Evolutionary conservation across 2,329 filamentous ascomycete species (phyloP).

Genomic region (Monosporascus cannonballus): DNA sequence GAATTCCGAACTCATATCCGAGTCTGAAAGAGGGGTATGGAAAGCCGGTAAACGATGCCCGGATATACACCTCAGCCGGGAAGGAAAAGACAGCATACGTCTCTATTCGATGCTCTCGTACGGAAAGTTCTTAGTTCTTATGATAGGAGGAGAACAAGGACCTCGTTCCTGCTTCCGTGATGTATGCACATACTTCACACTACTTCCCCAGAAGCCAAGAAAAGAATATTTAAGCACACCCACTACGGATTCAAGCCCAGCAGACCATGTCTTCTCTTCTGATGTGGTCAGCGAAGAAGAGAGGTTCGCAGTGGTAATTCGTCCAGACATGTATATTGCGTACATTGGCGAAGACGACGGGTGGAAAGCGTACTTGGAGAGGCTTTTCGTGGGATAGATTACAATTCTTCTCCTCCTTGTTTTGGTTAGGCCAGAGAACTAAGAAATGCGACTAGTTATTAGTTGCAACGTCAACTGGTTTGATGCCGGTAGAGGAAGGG

Average conservation of each 20-base stretch:
- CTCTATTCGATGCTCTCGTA: constrained; percentile 28
- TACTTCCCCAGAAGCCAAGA: constrained; percentile 1
- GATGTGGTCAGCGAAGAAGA: constrained; percentile 23
- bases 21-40: constrained; percentile 29
- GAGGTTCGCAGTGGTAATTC: constrained; percentile 27
- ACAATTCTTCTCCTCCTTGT: not conserved
- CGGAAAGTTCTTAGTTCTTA: constrained; percentile 26
- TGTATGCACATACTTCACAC: constrained; percentile 7
- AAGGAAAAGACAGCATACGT: constrained; percentile 12
- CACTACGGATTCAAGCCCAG: constrained; percentile 4
- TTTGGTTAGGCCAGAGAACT: not conserved
- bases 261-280: constrained; percentile 20
- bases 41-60: constrained; percentile 32
- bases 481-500: no score
- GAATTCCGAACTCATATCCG: constrained; percentile 28
- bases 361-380: constrained; percentile 19
- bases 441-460: not conserved
- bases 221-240: constrained; percentile 1
- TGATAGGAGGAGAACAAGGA: constrained; percentile 4
- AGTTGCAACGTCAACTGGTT: not conserved
- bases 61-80: constrained; percentile 24
- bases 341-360: constrained; percentile 23
- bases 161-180: constrained; percentile 3
- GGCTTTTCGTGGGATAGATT: not conserved
- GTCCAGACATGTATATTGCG: constrained; percentile 36